phyloP scores from a whole-genome alignment of 768 basidiomycete species.

The Boletus insuetus region DNA sequence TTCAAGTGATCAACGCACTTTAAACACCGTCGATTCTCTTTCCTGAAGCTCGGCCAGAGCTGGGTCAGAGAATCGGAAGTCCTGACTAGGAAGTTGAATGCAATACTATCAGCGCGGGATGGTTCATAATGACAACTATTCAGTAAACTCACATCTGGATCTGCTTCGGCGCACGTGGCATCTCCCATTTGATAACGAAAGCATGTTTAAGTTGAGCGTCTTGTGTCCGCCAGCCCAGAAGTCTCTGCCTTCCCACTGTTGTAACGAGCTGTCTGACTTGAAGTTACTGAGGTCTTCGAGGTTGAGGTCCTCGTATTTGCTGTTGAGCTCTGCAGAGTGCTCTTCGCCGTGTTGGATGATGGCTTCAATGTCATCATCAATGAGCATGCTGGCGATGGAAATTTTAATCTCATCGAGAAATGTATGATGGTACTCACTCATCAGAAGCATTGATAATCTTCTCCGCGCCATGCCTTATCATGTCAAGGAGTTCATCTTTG shows the following conservation, averaged over 20 bases:
- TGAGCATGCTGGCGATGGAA: slow-evolving; percentile 48
- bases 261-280: slow-evolving; percentile 87
- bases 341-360: slow-evolving; percentile 92
- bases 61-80: no score
- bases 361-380: slow-evolving; percentile 90
- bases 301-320: slow-evolving; percentile 89
- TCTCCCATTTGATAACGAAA: slow-evolving; percentile 92
- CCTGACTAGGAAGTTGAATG: no score
- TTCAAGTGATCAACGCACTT: no score
- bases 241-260: slow-evolving; percentile 96
- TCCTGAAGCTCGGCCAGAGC: no score
- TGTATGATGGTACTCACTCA: slow-evolving; percentile 46
- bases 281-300: slow-evolving; percentile 96
- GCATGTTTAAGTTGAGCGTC: slow-evolving; percentile 67
- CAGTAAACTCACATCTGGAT: no score
- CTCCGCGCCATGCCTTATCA: slow-evolving; percentile 97
- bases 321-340: slow-evolving; percentile 81
- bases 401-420: not conserved
- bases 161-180: no score
- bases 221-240: slow-evolving; percentile 82
- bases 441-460: slow-evolving; percentile 85
- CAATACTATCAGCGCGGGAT: no score
- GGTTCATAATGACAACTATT: no score
- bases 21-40: no score
- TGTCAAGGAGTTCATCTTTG: slow-evolving; percentile 95